Conservation (phyloP, 495 filamentous ascomycete genomes). For the Neurospora sp. region DNA sequence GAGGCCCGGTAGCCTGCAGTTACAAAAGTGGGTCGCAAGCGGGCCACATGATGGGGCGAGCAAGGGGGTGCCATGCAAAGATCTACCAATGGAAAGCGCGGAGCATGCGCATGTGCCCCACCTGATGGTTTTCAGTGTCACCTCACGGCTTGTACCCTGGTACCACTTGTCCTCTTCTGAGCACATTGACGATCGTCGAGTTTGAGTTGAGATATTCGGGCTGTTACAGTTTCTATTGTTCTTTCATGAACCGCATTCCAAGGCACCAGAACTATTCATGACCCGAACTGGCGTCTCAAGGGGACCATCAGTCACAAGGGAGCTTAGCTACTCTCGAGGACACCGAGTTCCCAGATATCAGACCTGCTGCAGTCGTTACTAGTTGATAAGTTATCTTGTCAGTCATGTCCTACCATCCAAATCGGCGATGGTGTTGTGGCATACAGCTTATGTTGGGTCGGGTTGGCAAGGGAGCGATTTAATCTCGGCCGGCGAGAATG, state of each 20-base stretch:
- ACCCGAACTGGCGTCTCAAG: neutral
- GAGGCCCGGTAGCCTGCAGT: slow-evolving; percentile 1
- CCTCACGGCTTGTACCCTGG: neutral
- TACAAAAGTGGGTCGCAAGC: slow-evolving; percentile 4
- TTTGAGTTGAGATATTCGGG: neutral
- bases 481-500: neutral
- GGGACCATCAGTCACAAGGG: neutral
- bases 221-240: neutral
- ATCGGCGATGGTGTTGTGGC: neutral
- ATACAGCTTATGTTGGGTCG: neutral
- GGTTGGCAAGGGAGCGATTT: neutral
- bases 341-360: neutral
- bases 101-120: neutral
- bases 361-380: neutral
- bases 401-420: neutral
- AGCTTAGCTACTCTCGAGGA: neutral
- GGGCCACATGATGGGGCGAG: slow-evolving; percentile 23
- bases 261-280: neutral
- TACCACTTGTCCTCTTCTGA: neutral
- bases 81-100: neutral
- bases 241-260: neutral
- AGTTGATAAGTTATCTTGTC: neutral
- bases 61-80: slow-evolving; percentile 3
- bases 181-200: neutral
- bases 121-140: neutral